phyloP scores from a whole-genome alignment of 805 yeast genomes.

The Pichia gijzeniarum region DNA sequence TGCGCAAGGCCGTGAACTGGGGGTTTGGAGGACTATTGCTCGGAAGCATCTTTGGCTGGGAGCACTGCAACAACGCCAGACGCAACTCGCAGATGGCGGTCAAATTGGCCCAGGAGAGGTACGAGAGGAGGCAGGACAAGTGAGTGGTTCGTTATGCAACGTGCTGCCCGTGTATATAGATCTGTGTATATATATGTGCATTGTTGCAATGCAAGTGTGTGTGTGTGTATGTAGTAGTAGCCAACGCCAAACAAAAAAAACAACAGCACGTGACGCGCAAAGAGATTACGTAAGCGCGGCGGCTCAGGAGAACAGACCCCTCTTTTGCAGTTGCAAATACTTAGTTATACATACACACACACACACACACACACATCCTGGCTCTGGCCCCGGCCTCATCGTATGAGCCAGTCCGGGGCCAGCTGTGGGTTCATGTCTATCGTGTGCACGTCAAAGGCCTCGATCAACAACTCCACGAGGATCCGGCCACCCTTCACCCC shows the following conservation, averaged over 20 bases:
- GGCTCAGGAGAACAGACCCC: too few relatives aligned
- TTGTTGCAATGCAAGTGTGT: background rate
- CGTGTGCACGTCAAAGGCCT: conserved; percentile 49
- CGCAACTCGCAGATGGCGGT: conserved; percentile 61
- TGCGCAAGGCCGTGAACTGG: conserved; percentile 70
- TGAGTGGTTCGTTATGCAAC: background rate
- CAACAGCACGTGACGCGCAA: too few relatives aligned
- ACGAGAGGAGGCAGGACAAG: conserved; percentile 18
- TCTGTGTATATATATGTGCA: too few relatives aligned
- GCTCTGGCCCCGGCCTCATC: too few relatives aligned
- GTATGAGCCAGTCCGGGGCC: conserved; percentile 44
- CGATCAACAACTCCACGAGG: conserved; percentile 84
- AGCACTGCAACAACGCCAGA: conserved; percentile 75
- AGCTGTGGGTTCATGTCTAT: conserved; percentile 35
- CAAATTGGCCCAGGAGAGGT: conserved; percentile 54
- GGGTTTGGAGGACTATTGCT: conserved; percentile 69
- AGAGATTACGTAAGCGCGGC: too few relatives aligned
- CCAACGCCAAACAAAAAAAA: background rate
- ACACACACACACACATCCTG: too few relatives aligned
- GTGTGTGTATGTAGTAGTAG: background rate
- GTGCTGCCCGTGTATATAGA: too few relatives aligned
- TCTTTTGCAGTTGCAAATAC: too few relatives aligned
- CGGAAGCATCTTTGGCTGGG: conserved; percentile 87
- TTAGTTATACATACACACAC: too few relatives aligned
- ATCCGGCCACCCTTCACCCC: conserved; percentile 92